Evolutionary conservation across 208 protist genomes (phyloP).

Genomic region (Jaenimonas drosophilae): DNA sequence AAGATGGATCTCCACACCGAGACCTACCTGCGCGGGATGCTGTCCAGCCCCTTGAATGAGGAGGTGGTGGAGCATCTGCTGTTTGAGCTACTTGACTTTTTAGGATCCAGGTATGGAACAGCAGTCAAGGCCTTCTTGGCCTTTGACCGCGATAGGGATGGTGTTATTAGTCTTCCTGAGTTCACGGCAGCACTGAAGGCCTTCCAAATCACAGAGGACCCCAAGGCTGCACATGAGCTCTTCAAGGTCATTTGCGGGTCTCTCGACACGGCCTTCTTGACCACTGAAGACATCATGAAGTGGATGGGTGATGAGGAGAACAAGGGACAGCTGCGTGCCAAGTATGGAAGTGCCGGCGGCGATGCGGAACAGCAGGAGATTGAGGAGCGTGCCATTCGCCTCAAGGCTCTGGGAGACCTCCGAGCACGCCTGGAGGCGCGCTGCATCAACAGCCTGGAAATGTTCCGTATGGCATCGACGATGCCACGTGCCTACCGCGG

Average conservation of each 20-base stretch:
- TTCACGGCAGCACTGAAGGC: slow-evolving; percentile 50
- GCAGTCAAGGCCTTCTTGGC: slow-evolving; percentile 72
- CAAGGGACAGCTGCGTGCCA: slow-evolving; percentile 7
- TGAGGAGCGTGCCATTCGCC: slow-evolving; percentile 20
- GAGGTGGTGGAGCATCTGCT: slow-evolving; percentile 44
- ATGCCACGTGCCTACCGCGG: slow-evolving; percentile 73
- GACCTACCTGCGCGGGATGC: slow-evolving; percentile 32
- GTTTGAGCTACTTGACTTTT: slow-evolving; percentile 48
- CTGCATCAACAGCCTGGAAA: slow-evolving; percentile 60
- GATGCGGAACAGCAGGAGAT: slow-evolving; percentile 35
- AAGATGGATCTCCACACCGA: slow-evolving; percentile 78
- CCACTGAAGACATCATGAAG: slow-evolving; percentile 60
- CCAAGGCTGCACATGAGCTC: slow-evolving; percentile 28
- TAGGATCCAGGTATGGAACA: slow-evolving; percentile 56
- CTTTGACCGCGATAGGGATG: slow-evolving; percentile 79
- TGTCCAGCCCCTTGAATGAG: slow-evolving; percentile 14
- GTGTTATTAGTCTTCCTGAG: slow-evolving; percentile 60
- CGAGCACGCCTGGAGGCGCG: slow-evolving; percentile 56
- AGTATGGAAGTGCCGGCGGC: slow-evolving; percentile 7
- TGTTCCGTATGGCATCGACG: slow-evolving; percentile 84
- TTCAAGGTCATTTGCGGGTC: slow-evolving; percentile 41
- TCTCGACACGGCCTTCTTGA: slow-evolving; percentile 46
- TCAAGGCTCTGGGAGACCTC: slow-evolving; percentile 44
- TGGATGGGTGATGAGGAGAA: slow-evolving; percentile 44
- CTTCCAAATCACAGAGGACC: slow-evolving; percentile 69